Evolutionary conservation across 805 yeast genomes (phyloP), one percentile per base, ranked within the genome.

Genomic region (Wickerhamomyces hampshirensis): DNA sequence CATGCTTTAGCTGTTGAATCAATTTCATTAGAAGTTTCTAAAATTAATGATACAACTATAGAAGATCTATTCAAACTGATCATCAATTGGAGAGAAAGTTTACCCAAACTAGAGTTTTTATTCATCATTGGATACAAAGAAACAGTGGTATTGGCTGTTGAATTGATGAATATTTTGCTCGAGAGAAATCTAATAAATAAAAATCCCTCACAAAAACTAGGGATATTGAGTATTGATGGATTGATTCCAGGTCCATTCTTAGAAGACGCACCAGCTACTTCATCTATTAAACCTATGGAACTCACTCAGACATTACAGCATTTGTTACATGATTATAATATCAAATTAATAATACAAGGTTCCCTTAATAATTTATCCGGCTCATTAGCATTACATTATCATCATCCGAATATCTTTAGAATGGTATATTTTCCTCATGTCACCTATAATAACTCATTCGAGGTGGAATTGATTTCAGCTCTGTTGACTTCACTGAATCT

Each of bases 361-460:
- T 68, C 75, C 4, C 57, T 73, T 19, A 71, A 71, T 41, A 77
- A 73, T 47, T 47, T 74, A 3, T 62, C 73, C 27, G 69, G 74
- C 11, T 75, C 80, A 13, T 49, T 77, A 24, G 75, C 77, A 0
- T 53, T 77, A 1, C 76, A 75, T 45, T 56, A 71, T 5, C 61
- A 48, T 31, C 84, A 77, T 54, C 80, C 83, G 1, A 74, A 75
- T 47, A 74, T 77, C 21, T 66, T 69, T 40, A 53, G 82, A 37
- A 73, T 75, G 9, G 63, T 77, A 24, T 74, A 69, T 47, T 67
- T 73, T 28, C 63, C 65, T 13, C 56, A 60, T 15, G 66, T 50
- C 0, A 7, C 29, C 50, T 73, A 26, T 32, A 43, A 30, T 41
- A 56, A 33, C 69, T 33, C 55, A 53, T 61, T 73, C 61, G 61